A percentile compares a stretch with the other conserved stretches of the same genome.
Conservation (phyloP, 139 green algal genomes). For the Zygnema cylindricum region DNA sequence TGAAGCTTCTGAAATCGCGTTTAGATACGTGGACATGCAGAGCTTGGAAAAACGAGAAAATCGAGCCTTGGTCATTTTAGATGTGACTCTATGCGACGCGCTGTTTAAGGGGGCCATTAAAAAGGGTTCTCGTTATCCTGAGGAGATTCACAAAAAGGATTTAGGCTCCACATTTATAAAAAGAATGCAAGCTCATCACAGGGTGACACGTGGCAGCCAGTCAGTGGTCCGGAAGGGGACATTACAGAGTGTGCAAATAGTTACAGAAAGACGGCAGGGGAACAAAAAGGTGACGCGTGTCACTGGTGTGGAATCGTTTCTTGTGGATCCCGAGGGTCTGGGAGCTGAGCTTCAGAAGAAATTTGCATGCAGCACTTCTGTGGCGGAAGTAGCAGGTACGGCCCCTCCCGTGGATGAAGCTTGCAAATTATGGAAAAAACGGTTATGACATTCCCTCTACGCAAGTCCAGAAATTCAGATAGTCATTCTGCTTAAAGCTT, state of each 20-base stretch:
- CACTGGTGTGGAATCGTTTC: slow-evolving; percentile 60
- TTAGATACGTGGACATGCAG: slow-evolving; percentile 29
- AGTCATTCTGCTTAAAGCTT: neutral
- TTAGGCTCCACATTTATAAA: slow-evolving; percentile 27
- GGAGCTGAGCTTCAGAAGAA: slow-evolving; percentile 60
- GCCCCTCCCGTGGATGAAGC: too few relatives aligned
- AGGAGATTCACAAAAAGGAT: slow-evolving; percentile 35
- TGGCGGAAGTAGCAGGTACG: slow-evolving; percentile 41
- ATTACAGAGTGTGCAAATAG: slow-evolving; percentile 50
- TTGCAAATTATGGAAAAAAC: slow-evolving; percentile 26
- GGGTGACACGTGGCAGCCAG: slow-evolving; percentile 38
- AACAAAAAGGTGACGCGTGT: slow-evolving; percentile 62
- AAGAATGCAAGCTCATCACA: slow-evolving; percentile 59
- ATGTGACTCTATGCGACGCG: slow-evolving; percentile 54
- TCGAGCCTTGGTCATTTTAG: slow-evolving; percentile 33
- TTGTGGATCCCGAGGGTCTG: slow-evolving; percentile 52
- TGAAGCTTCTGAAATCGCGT: slow-evolving; percentile 16
- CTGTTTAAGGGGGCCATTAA: slow-evolving; percentile 59
- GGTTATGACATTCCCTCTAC: slow-evolving; percentile 33
- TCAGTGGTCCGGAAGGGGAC: slow-evolving; percentile 45
- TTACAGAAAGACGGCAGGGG: slow-evolving; percentile 58
- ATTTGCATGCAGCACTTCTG: slow-evolving; percentile 61
- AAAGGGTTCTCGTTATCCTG: slow-evolving; percentile 55
- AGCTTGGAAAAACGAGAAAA: slow-evolving; percentile 33
- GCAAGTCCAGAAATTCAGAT: neutral